These are phyloP conservation scores for Neurospora terricola DNA, from an alignment of 495 filamentous ascomycete species.

Conservation along the genomic window DNA sequence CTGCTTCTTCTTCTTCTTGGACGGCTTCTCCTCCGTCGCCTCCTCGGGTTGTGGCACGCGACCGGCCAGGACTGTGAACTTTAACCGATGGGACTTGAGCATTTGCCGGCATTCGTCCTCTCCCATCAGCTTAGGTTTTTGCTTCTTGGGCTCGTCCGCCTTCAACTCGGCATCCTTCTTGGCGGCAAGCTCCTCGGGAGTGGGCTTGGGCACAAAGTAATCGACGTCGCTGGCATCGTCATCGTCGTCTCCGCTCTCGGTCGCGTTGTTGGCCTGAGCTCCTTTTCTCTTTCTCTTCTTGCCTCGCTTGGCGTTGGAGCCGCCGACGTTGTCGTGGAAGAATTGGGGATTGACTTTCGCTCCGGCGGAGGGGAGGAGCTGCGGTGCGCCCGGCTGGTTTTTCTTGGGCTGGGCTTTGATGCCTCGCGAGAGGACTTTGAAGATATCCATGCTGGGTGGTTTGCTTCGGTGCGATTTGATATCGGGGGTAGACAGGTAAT, in stretches of 20 bases:
- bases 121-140: conserved; percentile 27
- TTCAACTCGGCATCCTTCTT: conserved; percentile 4
- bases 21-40: conserved; percentile 22
- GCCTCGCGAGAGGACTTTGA: conserved; percentile 57
- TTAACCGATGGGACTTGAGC: conserved; percentile 77
- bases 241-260: conserved; percentile 16
- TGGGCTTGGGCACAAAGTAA: conserved; percentile 36
- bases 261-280: conserved; percentile 12
- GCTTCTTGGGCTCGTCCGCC: conserved; percentile 14
- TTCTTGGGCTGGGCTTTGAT: conserved; percentile 36
- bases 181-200: conserved; percentile 7
- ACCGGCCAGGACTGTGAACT: conserved; percentile 59
- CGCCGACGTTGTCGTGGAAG: conserved; percentile 33
- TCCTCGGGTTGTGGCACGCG: conserved; percentile 15
- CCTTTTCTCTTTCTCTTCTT: conserved; percentile 42
- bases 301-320: conserved; percentile 16
- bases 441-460: conserved; percentile 45
- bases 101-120: conserved; percentile 63
- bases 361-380: conserved; percentile 42
- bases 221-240: conserved; percentile 32
- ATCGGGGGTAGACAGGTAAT: not conserved
- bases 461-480: not conserved
- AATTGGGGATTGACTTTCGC: conserved; percentile 38
- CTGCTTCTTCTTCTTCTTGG: conserved; percentile 34
- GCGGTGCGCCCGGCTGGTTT: conserved; percentile 16